Base-by-base conservation (phyloP, 1,284 basidiomycete genomes). In the Ceratobasidium sp. region DNA sequence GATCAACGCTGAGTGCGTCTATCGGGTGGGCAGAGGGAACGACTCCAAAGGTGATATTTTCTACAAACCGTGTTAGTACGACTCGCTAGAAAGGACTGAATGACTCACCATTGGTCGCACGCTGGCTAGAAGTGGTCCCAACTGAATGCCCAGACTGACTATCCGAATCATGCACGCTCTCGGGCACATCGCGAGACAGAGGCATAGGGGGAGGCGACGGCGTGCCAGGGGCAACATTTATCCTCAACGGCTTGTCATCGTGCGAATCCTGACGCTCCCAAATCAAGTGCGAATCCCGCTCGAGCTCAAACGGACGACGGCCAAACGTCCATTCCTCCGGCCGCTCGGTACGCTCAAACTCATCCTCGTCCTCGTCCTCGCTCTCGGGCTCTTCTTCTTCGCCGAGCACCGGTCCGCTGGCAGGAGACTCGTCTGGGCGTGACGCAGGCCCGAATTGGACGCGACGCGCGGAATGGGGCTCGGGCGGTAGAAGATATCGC, bases 151-250 rank as follows among this genome's bases (percentile, higher is more conserved):
- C 60, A 52, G 60, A 65, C 35, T 53, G 60, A 25, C 12, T 65
- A 42, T 65, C 60, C 49, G 60, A 65, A 35, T 53, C 60, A 65
- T 65, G 60, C 32, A 65, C 49, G n/a, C 60, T 65, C 60, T 65
- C 60, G 8, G 60, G 60, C 4, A 65, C 60, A n/a, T 65, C 60
- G 15, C 43, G 49, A 20, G 49, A 47, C 42, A 42, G 20, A 27
- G 42, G 43, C 31, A 47, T 27, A 32, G 60, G 49, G 3, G 60
- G 31, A 12, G 60, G 60, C 38, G 60, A 65, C 34, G 60, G 60
- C n/a, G 60, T 65, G 1, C 60, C 60, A 8, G 60, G 60, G 25
- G 60, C 60, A 38, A 65, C 49, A 53, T 65, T 49, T 34, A 65
- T 65, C 49, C 47, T 32, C 45, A 65, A 49, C 35, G 60, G 60